These are phyloP conservation scores for Kodamaea anthophila DNA, from an alignment of 1,139 yeast species.

Conservation along the genomic window DNA sequence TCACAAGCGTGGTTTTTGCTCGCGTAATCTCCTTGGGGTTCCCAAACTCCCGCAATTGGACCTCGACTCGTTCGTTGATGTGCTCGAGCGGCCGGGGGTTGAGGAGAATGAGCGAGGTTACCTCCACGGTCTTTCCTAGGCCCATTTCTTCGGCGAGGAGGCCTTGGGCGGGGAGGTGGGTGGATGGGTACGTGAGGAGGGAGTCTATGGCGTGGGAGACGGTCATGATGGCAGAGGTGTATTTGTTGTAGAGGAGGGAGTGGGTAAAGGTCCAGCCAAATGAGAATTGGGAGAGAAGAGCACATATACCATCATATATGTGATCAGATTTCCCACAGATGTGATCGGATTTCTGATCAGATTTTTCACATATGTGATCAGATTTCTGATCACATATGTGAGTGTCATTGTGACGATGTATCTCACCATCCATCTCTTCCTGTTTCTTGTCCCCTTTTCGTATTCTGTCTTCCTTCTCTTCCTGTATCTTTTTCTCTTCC, in stretches of 20 bases:
- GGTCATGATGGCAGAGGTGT: slow-evolving; percentile 42
- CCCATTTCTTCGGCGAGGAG: slow-evolving; percentile 95
- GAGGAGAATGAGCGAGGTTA: slow-evolving; percentile 55
- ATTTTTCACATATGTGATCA: background rate
- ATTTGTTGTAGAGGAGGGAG: slow-evolving; percentile 29
- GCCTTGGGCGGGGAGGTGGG: slow-evolving; percentile 50
- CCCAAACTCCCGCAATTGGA: slow-evolving; percentile 27
- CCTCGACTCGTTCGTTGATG: slow-evolving; percentile 32
- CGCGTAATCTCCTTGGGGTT: slow-evolving; percentile 42
- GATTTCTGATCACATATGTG: background rate
- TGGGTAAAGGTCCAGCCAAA: slow-evolving; percentile 50
- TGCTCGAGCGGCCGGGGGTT: slow-evolving; percentile 50
- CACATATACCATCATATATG: background rate
- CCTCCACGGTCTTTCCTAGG: slow-evolving; percentile 86
- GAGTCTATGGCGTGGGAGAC: slow-evolving; percentile 23
- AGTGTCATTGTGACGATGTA: background rate
- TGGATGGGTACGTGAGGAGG: slow-evolving; percentile 17
- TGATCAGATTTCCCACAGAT: background rate
- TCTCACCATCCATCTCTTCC: background rate
- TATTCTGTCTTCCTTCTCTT: too few species aligned
- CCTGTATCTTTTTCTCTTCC: slow-evolving; percentile 1
- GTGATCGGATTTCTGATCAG: background rate
- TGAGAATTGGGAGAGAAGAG: slow-evolving; percentile 32
- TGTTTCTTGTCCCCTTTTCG: background rate
- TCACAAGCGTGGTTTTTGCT: slow-evolving; percentile 68